A percentile compares a stretch with the other conserved stretches of the same genome.
Conservation (phyloP, 306 rosid species). For the Vachellia pachyceras region DNA sequence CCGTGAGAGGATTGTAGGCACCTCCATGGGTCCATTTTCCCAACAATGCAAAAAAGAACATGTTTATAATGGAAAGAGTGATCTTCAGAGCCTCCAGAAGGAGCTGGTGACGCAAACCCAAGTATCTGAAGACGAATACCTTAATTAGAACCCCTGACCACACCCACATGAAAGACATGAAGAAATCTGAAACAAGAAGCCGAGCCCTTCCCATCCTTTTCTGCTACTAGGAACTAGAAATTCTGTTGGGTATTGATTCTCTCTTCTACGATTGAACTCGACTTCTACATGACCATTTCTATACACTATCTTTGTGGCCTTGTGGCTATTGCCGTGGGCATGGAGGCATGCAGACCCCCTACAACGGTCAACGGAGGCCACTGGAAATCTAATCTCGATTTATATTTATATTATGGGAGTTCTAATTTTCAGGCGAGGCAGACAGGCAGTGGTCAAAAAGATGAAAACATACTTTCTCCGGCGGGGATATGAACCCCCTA, state of each 20-base stretch:
- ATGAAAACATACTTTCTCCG: too few species aligned
- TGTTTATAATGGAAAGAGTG: slow-evolving; percentile 49
- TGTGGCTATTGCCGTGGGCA: neutral
- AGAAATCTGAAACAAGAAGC: slow-evolving; percentile 62
- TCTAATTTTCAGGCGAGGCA: neutral
- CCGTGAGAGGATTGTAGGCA: slow-evolving; percentile 79
- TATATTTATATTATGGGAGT: neutral
- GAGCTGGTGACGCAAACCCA: slow-evolving; percentile 51
- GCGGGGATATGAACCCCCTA: too few species aligned
- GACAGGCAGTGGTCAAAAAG: too few species aligned
- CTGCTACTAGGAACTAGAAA: neutral
- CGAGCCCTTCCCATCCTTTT: slow-evolving; percentile 49
- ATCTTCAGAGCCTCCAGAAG: slow-evolving; percentile 54
- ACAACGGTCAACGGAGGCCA: neutral
- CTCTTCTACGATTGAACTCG: neutral
- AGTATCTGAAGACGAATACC: slow-evolving; percentile 42
- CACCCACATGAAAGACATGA: slow-evolving; percentile 83
- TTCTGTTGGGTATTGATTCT: neutral
- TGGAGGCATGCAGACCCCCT: neutral
- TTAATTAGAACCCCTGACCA: slow-evolving; percentile 70
- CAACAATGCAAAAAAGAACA: slow-evolving; percentile 81
- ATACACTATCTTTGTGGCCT: neutral
- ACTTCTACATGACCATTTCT: neutral
- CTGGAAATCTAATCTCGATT: neutral
- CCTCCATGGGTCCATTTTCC: slow-evolving; percentile 60